Conservation (phyloP, 176 grass and related monocot species). For the Musa acuminata region DNA sequence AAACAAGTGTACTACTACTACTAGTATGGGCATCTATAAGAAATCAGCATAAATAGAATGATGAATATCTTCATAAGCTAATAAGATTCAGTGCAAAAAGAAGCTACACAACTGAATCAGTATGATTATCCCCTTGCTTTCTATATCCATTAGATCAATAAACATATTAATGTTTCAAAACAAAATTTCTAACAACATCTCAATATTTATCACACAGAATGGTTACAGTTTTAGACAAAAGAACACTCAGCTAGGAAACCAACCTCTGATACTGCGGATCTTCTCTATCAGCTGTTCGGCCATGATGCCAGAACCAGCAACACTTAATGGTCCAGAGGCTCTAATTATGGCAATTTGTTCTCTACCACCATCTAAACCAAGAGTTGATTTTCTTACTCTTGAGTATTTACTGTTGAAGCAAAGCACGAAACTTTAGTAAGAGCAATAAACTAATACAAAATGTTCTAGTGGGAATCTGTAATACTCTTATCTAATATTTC, state of each 20-base stretch:
- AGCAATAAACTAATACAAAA: conserved; percentile 1
- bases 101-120: background rate
- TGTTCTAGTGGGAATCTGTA: background rate
- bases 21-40: background rate
- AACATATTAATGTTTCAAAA: too few species aligned
- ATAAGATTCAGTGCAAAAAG: background rate
- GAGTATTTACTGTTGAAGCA: conserved; percentile 67
- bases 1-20: background rate
- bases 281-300: conserved; percentile 89
- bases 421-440: conserved; percentile 24
- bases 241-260: background rate
- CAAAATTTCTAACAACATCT: too few species aligned
- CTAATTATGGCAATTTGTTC: conserved; percentile 81
- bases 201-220: too few species aligned
- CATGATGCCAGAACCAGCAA: conserved; percentile 62
- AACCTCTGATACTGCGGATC: conserved; percentile 79
- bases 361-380: conserved; percentile 71
- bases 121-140: background rate
- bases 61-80: background rate
- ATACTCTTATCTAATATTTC: background rate
- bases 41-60: background rate
- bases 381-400: conserved; percentile 74
- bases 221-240: background rate
- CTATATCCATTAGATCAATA: too few species aligned
- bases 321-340: conserved; percentile 73